Conservation (phyloP, 1,284 basidiomycete species). For the Cerrena zonata region DNA sequence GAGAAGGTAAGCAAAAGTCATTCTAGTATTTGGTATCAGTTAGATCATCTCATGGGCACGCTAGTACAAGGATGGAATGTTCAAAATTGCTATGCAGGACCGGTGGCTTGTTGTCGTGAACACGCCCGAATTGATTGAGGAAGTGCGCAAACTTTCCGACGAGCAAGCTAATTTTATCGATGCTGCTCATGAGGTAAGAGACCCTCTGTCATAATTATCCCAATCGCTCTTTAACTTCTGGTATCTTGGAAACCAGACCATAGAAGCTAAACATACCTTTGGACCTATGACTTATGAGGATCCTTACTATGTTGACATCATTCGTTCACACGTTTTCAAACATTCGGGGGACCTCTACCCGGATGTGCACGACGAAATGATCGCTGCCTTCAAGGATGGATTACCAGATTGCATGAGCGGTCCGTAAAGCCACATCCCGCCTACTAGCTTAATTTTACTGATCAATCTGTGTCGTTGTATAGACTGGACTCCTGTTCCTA, state of each 20-base stretch:
- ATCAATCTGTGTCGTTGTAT: neutral
- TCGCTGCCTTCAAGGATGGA: slow-evolving; percentile 16
- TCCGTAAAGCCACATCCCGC: slow-evolving; percentile 9
- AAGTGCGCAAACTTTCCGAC: slow-evolving; percentile 26
- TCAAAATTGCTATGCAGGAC: slow-evolving; percentile 34
- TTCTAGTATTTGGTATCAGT: neutral
- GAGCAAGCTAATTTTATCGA: slow-evolving; percentile 24
- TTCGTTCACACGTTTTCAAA: slow-evolving; percentile 21
- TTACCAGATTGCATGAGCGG: slow-evolving; percentile 15
- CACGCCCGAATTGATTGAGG: slow-evolving; percentile 21
- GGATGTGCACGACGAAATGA: slow-evolving; percentile 26
- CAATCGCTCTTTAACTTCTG: too few species aligned
- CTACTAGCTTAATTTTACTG: slow-evolving; percentile 6
- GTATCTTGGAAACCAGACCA: too few species aligned
- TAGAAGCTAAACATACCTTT: slow-evolving; percentile 20
- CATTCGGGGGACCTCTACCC: slow-evolving; percentile 24
- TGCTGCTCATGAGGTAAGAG: slow-evolving; percentile 25
- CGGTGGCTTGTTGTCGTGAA: slow-evolving; percentile 26
- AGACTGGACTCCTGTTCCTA: slow-evolving; percentile 29
- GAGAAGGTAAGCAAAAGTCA: slow-evolving; percentile 22
- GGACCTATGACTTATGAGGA: slow-evolving; percentile 19
- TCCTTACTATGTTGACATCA: slow-evolving; percentile 22
- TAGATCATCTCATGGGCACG: neutral
- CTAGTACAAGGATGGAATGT: slow-evolving; percentile 6
- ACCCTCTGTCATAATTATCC: too few species aligned